Conservation (phyloP, 176 grass and related monocot species). For the Raddia distichophylla region DNA sequence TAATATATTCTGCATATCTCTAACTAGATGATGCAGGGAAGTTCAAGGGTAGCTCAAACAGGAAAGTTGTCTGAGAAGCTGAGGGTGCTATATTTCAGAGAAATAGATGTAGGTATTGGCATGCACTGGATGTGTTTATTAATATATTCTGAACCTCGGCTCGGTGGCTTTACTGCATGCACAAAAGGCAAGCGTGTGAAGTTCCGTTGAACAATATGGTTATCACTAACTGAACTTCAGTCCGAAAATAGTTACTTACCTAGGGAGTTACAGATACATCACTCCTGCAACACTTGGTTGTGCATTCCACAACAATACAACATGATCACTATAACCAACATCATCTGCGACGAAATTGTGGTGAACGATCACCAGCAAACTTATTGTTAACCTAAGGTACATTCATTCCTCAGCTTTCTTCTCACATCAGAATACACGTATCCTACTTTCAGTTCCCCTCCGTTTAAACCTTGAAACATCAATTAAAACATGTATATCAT, state of each 20-base stretch:
- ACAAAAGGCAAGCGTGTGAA: neutral
- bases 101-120: too few species aligned
- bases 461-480: slow-evolving; percentile 30
- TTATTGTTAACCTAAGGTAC: slow-evolving; percentile 49
- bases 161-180: neutral
- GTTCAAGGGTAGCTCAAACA: neutral
- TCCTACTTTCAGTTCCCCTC: slow-evolving; percentile 28
- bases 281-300: neutral
- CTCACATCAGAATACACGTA: slow-evolving; percentile 30
- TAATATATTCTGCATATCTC: too few species aligned
- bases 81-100: neutral
- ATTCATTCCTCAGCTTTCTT: neutral
- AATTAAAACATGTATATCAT: slow-evolving; percentile 33
- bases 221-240: neutral
- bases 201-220: neutral
- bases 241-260: neutral
- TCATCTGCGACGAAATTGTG: neutral
- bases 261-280: neutral
- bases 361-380: slow-evolving; percentile 10
- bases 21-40: neutral
- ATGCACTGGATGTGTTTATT: too few species aligned
- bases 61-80: neutral
- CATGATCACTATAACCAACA: slow-evolving; percentile 22
- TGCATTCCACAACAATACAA: slow-evolving; percentile 20
- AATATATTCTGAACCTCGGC: too few species aligned